Evolutionary conservation across 225 moss, liverwort and hornwort genomes (phyloP), one percentile per base, ranked within the genome.

Genomic region (Straminergon stramineum): DNA sequence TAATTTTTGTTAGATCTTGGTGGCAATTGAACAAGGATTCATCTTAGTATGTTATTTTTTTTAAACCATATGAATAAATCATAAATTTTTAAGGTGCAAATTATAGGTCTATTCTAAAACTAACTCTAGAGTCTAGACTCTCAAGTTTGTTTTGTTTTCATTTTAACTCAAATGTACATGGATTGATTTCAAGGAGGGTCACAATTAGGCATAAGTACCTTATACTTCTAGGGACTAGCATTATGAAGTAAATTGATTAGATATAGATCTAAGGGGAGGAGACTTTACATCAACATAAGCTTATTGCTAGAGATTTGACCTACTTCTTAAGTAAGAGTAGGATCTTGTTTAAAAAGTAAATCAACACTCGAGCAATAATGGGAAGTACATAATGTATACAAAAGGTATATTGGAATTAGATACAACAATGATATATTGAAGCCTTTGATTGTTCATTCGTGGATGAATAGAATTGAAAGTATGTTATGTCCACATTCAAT

Each of bases 401-500:
- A 35, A 53, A 77, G 5, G 4, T 53, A 35, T 77, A 53, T 45
- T 22, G 13, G 21, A 77, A 53, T 77, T 55, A 77, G 14, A 56
- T 56, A 10, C 37, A 56, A 37, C 6, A 79, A 26, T 57, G 7
- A 27, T 10, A 27, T 79, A 61, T 20, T 43, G 2, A 43, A 61
- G 6, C 5, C 3, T 56, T 26, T 4, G 6, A 55, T 79, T 55
- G 15, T 2, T 61, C 4, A 41, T 41, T 81, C 43, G 43, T 41
- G 0, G 20, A 60, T 58, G 39, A 39, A 19, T 39, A 12, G 13
- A 60, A 43, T 48, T 48, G n/a, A n/a, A n/a, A n/a, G n/a, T n/a
- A n/a, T n/a, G 2, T 9, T 60, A 43, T 20, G 2, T 13, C 9
- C 0, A 58, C 11, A 57, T 0, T 57, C 1, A n/a, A 27, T 39